These are phyloP conservation scores for Dipteronia dyeriana DNA, from an alignment of 345 rosid genomes.

Conservation along the genomic window DNA sequence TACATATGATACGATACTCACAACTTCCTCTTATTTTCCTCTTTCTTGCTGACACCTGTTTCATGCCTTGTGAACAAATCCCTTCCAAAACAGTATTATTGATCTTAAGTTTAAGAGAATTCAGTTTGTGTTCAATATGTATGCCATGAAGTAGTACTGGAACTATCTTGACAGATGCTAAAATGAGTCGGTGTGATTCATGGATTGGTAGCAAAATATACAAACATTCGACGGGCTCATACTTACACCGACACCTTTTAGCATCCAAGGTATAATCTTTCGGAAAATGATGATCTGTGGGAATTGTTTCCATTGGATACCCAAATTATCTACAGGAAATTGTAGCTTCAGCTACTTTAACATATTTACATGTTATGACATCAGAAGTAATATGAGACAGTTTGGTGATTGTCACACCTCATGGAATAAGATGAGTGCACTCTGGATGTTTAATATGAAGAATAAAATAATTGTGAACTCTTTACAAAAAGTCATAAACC, in stretches of 20 bases:
- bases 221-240: background rate
- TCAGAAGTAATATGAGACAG: background rate
- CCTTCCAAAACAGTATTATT: background rate
- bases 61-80: background rate
- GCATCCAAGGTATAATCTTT: background rate
- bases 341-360: background rate
- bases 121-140: background rate
- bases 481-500: background rate
- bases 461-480: conserved; percentile 2
- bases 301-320: background rate
- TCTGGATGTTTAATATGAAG: conserved; percentile 12
- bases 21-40: background rate
- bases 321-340: background rate
- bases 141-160: background rate
- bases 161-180: background rate
- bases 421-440: background rate
- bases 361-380: background rate
- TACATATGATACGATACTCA: background rate
- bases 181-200: background rate
- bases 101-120: background rate
- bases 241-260: conserved; percentile 1
- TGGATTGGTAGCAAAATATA: background rate
- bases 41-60: background rate
- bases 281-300: background rate
- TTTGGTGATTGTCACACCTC: background rate